Percentiles rank a stretch among this genome's conserved stretches.
Evolutionary conservation across 495 filamentous ascomycete species (phyloP).

Genomic region (Hypoxylon intermedium): DNA sequence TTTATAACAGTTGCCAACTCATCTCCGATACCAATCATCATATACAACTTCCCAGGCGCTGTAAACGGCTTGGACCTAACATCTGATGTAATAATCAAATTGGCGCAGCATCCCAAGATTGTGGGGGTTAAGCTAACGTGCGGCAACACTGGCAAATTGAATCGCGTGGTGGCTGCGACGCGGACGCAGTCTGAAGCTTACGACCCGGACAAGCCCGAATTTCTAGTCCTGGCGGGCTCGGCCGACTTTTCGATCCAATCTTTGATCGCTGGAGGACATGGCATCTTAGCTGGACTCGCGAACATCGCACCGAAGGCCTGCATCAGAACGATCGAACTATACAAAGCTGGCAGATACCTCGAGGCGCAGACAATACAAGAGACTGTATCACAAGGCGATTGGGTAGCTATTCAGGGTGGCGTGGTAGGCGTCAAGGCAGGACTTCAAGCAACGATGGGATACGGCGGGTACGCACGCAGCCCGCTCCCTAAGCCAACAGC

Average conservation of each 20-base stretch:
- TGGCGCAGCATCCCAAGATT: constrained; percentile 78
- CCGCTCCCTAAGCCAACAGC: constrained; percentile 75
- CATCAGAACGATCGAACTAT: constrained; percentile 75
- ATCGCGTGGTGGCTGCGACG: constrained; percentile 78
- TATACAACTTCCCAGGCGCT: constrained; percentile 89
- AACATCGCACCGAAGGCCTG: constrained; percentile 80
- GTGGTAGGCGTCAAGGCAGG: constrained; percentile 84
- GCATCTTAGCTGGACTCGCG: constrained; percentile 80
- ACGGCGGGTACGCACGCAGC: constrained; percentile 77
- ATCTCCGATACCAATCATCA: constrained; percentile 74
- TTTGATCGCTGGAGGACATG: constrained; percentile 73
- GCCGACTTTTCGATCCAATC: constrained; percentile 84
- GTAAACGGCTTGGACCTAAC: constrained; percentile 84
- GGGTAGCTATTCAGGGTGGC: constrained; percentile 79
- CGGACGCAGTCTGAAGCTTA: constrained; percentile 72
- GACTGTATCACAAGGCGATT: constrained; percentile 74
- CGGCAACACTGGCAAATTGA: constrained; percentile 85
- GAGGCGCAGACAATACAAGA: constrained; percentile 76
- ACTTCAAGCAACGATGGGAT: constrained; percentile 77
- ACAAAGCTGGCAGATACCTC: constrained; percentile 67
- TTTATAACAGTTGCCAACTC: constrained; percentile 73
- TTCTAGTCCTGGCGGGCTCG: constrained; percentile 82
- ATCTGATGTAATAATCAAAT: constrained; percentile 74
- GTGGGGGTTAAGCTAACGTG: constrained; percentile 89
- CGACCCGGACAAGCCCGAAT: constrained; percentile 62